Percentiles rank a stretch among this genome's conserved stretches.
Evolutionary conservation across 1,284 basidiomycete genomes (phyloP).

Genomic region (Phlebopus sp.): DNA sequence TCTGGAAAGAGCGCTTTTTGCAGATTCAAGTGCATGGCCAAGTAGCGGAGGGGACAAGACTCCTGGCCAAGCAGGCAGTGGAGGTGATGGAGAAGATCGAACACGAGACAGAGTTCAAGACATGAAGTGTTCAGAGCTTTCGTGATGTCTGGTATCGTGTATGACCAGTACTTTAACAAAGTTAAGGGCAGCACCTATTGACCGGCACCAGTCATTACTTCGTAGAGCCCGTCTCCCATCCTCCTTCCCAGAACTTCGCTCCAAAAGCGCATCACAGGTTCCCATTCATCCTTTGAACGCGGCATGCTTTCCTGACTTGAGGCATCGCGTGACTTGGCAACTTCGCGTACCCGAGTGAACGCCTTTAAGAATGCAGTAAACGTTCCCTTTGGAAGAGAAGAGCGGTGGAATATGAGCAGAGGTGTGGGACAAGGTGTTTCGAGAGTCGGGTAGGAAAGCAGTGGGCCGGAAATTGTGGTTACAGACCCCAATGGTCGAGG

Average conservation of each 20-base stretch:
- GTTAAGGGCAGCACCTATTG: background rate
- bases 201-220: slow-evolving; percentile 53
- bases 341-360: slow-evolving; percentile 51
- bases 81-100: slow-evolving; percentile 2
- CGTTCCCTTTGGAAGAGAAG: slow-evolving; percentile 42
- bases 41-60: background rate
- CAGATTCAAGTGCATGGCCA: background rate
- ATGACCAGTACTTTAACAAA: no score
- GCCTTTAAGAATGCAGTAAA: slow-evolving; percentile 56
- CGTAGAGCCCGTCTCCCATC: slow-evolving; percentile 68
- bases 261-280: slow-evolving; percentile 85
- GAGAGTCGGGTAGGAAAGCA: slow-evolving; percentile 74
- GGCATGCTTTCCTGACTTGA: slow-evolving; percentile 61
- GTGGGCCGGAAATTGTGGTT: slow-evolving; percentile 65
- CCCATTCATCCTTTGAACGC: slow-evolving; percentile 71
- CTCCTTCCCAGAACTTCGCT: slow-evolving; percentile 62
- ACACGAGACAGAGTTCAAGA: slow-evolving; percentile 5
- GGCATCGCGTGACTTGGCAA: slow-evolving; percentile 16
- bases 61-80: background rate
- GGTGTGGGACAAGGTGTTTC: slow-evolving; percentile 56
- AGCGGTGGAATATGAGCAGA: slow-evolving; percentile 58
- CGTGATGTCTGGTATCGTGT: background rate
- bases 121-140: no score
- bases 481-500: slow-evolving; percentile 57
- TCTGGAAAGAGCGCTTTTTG: background rate